A percentile compares a stretch with the other conserved stretches of the same genome.
phyloP scores from a whole-genome alignment of 768 basidiomycete species.

The Hypsizygus marmoreus region DNA sequence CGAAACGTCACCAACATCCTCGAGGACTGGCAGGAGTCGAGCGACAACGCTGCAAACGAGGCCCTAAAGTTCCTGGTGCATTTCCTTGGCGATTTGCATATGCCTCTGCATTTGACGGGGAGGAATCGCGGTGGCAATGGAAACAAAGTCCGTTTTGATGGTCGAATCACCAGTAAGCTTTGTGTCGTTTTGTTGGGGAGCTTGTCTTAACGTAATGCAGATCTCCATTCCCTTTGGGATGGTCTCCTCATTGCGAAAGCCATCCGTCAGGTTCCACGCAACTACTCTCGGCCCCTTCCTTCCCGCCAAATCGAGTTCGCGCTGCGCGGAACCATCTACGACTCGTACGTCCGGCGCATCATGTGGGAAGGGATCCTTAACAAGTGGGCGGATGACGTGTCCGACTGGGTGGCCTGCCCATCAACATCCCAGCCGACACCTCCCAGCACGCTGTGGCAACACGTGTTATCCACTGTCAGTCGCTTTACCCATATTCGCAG shows the following conservation, averaged over 20 bases:
- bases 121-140: slow-evolving; percentile 88
- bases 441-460: slow-evolving; percentile 28
- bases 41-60: slow-evolving; percentile 54
- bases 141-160: slow-evolving; percentile 72
- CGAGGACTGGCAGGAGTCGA: slow-evolving; percentile 45
- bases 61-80: slow-evolving; percentile 93
- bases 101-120: slow-evolving; percentile 90
- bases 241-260: slow-evolving; percentile 77
- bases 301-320: slow-evolving; percentile 62
- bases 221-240: slow-evolving; percentile 92
- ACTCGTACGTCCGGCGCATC: slow-evolving; percentile 83
- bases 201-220: too few species aligned
- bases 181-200: slow-evolving; percentile 1
- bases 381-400: slow-evolving; percentile 62
- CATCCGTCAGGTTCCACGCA: slow-evolving; percentile 67
- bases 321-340: slow-evolving; percentile 82
- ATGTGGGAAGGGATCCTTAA: slow-evolving; percentile 81
- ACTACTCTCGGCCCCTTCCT: slow-evolving; percentile 80
- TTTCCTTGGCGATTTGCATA: slow-evolving; percentile 91
- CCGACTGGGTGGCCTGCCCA: slow-evolving; percentile 66
- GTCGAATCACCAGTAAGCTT: slow-evolving; percentile 67
- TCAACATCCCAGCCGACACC: slow-evolving; percentile 3
- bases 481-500: slow-evolving; percentile 15
- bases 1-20: slow-evolving; percentile 73
- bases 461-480: slow-evolving; percentile 23